Conservation (phyloP, 352 stramenopile species). For the Phytophthora kernoviae region DNA sequence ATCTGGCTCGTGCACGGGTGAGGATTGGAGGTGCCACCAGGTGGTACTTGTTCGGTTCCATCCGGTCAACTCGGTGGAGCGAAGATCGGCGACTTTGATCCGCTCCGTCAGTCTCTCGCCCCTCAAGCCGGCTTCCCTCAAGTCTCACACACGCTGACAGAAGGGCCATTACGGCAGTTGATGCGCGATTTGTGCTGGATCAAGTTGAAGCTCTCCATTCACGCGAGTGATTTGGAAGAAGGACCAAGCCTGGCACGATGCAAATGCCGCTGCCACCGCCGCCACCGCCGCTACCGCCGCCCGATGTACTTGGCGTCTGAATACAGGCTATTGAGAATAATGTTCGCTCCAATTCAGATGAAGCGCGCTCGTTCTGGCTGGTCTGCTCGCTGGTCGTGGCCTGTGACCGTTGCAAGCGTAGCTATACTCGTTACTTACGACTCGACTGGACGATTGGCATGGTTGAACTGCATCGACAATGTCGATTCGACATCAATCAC, state of each 20-base stretch:
- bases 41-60: background rate
- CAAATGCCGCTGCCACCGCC: background rate
- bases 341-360: no score
- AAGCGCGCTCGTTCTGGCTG: no score
- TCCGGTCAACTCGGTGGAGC: conserved; percentile 3
- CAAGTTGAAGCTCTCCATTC: conserved; percentile 17
- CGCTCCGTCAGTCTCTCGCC: conserved; percentile 27
- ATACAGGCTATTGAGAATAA: no score
- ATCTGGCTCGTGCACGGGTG: conserved; percentile 8
- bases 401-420: background rate
- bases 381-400: conserved; percentile 8
- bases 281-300: no score
- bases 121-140: conserved; percentile 35
- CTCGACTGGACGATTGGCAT: conserved; percentile 23
- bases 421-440: conserved; percentile 16
- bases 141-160: background rate
- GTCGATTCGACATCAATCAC: conserved; percentile 1
- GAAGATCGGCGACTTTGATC: conserved; percentile 8
- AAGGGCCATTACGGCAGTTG: background rate
- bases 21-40: conserved; percentile 7
- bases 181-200: conserved; percentile 22
- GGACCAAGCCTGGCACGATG: conserved; percentile 9
- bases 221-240: conserved; percentile 25
- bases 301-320: no score
- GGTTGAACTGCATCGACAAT: conserved; percentile 14